Percentiles rank a stretch among this genome's conserved stretches.
Conservation (phyloP, 345 rosid genomes). For the Aquilaria yunnanensis region DNA sequence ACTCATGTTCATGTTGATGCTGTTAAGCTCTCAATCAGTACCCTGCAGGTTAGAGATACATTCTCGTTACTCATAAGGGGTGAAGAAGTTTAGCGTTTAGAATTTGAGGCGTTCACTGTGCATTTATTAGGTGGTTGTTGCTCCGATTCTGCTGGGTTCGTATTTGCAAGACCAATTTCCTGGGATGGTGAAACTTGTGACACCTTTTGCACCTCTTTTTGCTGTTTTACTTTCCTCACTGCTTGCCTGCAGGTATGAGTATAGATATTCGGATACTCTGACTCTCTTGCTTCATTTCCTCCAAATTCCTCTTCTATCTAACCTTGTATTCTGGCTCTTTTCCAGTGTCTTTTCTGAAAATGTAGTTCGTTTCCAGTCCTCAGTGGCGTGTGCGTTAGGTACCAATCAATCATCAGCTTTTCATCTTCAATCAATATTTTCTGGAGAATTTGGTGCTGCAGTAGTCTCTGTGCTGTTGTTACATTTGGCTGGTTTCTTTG, state of each 20-base stretch:
- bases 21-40: constrained; percentile 53
- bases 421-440: constrained; percentile 25
- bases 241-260: constrained; percentile 57
- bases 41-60: constrained; percentile 39
- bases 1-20: constrained; percentile 64
- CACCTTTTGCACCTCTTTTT: constrained; percentile 52
- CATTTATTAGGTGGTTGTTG: constrained; percentile 44
- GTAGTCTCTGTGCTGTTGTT: constrained; percentile 43
- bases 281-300: not conserved
- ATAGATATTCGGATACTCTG: not conserved
- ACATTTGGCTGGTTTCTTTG: constrained; percentile 55
- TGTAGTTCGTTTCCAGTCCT: constrained; percentile 44
- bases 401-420: constrained; percentile 26
- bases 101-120: not conserved
- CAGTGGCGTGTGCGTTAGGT: constrained; percentile 27
- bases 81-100: not conserved
- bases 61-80: not conserved
- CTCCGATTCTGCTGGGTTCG: constrained; percentile 58
- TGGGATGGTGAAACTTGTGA: constrained; percentile 33
- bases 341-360: constrained; percentile 58
- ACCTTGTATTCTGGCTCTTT: not conserved
- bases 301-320: not conserved
- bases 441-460: constrained; percentile 43
- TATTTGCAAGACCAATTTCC: constrained; percentile 49
- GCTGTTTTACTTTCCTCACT: constrained; percentile 52